Evolutionary conservation across 75 land plant genomes (phyloP), one percentile per base, ranked within the genome.

Genomic region (Azolla pinnata): DNA sequence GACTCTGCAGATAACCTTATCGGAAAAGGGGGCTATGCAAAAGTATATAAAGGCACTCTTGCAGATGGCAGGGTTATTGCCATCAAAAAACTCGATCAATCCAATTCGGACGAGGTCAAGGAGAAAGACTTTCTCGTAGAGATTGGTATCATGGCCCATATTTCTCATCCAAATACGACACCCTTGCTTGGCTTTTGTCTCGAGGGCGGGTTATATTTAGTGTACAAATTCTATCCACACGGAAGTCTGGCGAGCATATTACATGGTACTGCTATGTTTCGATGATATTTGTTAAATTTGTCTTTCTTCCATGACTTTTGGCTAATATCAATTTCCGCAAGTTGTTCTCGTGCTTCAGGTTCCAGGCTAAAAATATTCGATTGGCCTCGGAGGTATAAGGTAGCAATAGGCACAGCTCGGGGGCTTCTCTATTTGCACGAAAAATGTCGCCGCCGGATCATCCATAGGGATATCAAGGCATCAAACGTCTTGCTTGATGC

Each of bases 1-100:
- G n/a, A n/a, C n/a, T n/a, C n/a, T n/a, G 44, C 79, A 89, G 96
- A 79, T n/a, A 86, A 89, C 42, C 31, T 89, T 54, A 80, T 86
- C 0, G 97, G 97, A 10, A 76, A 65, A 68, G 97, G 97, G 10
- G 97, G 92, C 0, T 80, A 69, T 62, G 76, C 87, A 34, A 79
- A 83, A 57, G 97, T 90, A 7, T 90, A 76, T 61, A 87, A 56
- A 67, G 97, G 97, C 0, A 46, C 70, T 20, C 76, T 83, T 31
- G 34, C 26, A 2, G 60, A 72, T 57, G 91, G 88, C 31, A 59
- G 68, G 30, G 35, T 49, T 9, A 69, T 90, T 52, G 97, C 97
- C 38, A 87, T 90, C 70, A 90, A 90, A 75, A 81, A 81, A 54
- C 51, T 87, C 50, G 70, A 72, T 4, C 74, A 66, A 61, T 83